Conservation (phyloP, 2,329 filamentous ascomycete genomes). For the Colletotrichum chlorophyti region DNA sequence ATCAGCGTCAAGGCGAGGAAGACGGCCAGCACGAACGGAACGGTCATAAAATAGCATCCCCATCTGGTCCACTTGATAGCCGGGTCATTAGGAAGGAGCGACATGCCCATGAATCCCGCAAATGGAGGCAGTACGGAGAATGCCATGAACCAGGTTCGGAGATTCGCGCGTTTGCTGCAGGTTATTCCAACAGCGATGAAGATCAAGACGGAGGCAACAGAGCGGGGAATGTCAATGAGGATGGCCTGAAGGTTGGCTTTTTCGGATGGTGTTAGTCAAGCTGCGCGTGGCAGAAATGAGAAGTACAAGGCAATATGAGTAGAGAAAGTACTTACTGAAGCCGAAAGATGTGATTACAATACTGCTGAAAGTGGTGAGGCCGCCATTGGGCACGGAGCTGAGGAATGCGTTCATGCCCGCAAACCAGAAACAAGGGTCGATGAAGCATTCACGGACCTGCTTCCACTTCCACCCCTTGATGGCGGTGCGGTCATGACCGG, state of each 20-base stretch:
- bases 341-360: conserved; percentile 44
- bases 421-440: conserved; percentile 46
- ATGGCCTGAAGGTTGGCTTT: conserved; percentile 44
- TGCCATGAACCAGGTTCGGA: conserved; percentile 47
- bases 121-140: conserved; percentile 42
- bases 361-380: conserved; percentile 41
- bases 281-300: no score
- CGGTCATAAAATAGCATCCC: conserved; percentile 45
- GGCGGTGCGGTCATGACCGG: conserved; percentile 44
- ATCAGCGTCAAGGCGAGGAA: conserved; percentile 34
- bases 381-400: conserved; percentile 43
- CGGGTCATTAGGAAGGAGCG: conserved; percentile 40
- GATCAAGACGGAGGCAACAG: conserved; percentile 40
- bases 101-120: conserved; percentile 43
- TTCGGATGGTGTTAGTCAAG: background rate
- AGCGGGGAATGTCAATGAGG: conserved; percentile 42
- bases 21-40: conserved; percentile 34
- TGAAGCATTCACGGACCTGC: conserved; percentile 42
- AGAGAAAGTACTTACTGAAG: conserved; percentile 36
- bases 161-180: conserved; percentile 40
- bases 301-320: fast-evolving
- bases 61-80: conserved; percentile 45
- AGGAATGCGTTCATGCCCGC: conserved; percentile 45
- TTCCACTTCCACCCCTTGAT: conserved; percentile 46
- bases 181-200: conserved; percentile 42